Evolutionary conservation across 192 early-diverging fungal genomes (phyloP).

Genomic region (Backusella westeae): DNA sequence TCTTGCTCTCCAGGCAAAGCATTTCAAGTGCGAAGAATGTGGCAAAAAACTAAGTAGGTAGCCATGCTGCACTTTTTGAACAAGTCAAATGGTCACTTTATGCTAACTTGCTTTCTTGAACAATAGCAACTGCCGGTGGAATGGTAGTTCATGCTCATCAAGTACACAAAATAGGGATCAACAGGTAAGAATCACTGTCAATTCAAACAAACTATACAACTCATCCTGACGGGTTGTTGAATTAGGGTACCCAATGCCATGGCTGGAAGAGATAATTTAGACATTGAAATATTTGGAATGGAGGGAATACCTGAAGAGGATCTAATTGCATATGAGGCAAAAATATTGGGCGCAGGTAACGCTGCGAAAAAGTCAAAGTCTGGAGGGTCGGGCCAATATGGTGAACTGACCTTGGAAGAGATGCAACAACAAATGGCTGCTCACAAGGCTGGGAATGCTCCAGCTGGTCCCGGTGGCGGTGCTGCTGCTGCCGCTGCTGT

Average conservation of each 20-base stretch:
- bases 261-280: conserved; percentile 78
- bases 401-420: conserved; percentile 39
- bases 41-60: conserved; percentile 52
- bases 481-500: conserved; percentile 24
- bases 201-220: not conserved
- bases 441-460: conserved; percentile 36
- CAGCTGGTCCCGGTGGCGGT: not conserved
- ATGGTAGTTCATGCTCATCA: conserved; percentile 88
- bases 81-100: not conserved
- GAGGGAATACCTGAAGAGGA: conserved; percentile 86
- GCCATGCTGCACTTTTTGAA: not conserved
- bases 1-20: conserved; percentile 57
- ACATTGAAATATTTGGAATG: conserved; percentile 96
- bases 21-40: conserved; percentile 91
- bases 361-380: conserved; percentile 43
- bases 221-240: not conserved
- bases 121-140: conserved; percentile 83
- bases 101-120: conserved; percentile 17
- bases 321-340: conserved; percentile 61
- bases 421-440: conserved; percentile 43
- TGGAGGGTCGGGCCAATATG: conserved; percentile 28
- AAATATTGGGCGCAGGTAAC: conserved; percentile 36
- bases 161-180: conserved; percentile 90
- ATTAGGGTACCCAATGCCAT: conserved; percentile 85
- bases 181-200: conserved; percentile 46